Conservation (phyloP, 192 early-diverging fungal species). For the Dimargaris xerosporica region DNA sequence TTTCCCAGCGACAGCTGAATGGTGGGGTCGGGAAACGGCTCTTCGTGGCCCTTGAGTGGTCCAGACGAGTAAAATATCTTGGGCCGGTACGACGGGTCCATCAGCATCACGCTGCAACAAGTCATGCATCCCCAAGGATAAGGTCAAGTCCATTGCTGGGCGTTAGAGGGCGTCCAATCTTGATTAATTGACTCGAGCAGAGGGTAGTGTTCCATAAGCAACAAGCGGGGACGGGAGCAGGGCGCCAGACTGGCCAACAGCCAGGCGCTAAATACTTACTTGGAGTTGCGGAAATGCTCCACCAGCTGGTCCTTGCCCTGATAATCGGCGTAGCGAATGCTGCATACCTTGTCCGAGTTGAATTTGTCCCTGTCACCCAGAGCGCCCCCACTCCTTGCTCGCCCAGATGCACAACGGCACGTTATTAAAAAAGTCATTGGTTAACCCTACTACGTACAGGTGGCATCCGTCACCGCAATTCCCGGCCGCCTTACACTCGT, state of each 20-base stretch:
- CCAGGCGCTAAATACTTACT: conserved; percentile 20
- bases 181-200: no score
- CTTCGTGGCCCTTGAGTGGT: conserved; percentile 37
- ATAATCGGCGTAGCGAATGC: conserved; percentile 62
- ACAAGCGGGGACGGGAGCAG: no score
- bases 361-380: conserved; percentile 35
- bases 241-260: no score
- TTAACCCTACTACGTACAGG: neutral
- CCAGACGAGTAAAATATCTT: conserved; percentile 59
- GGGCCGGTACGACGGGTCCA: conserved; percentile 55
- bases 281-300: conserved; percentile 66
- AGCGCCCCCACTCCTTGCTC: no score
- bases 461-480: no score
- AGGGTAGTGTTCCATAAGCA: no score
- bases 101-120: conserved; percentile 54
- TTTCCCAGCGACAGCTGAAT: conserved; percentile 11
- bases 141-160: no score
- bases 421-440: neutral
- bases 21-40: conserved; percentile 44
- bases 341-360: conserved; percentile 65
- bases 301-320: conserved; percentile 57
- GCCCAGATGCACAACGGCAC: neutral
- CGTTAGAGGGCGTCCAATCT: no score
- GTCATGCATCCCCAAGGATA: no score
- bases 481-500: no score